phyloP scores from a whole-genome alignment of 1,284 basidiomycete species.

The Microbotryomycetes sp. region DNA sequence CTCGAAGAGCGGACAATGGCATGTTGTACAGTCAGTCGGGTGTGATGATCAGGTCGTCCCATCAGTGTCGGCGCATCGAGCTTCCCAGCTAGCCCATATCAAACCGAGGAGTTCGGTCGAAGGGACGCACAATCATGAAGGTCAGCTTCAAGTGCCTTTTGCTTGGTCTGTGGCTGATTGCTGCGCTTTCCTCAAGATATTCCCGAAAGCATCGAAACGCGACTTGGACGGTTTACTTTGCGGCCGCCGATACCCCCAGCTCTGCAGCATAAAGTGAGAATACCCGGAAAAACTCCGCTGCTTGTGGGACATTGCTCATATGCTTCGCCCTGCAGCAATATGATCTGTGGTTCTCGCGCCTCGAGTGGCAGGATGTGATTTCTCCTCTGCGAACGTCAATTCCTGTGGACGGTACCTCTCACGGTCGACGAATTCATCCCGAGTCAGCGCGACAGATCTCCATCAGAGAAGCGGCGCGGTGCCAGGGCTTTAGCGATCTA shows the following conservation, averaged over 20 bases:
- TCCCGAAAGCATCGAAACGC: background rate
- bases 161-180: too few species aligned
- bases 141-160: too few species aligned
- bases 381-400: background rate
- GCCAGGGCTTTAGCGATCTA: background rate
- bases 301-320: too few species aligned
- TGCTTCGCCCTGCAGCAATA: too few species aligned
- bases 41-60: background rate
- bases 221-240: background rate
- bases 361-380: background rate
- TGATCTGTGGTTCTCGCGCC: background rate
- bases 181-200: too few species aligned
- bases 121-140: background rate
- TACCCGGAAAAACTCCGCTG: too few species aligned
- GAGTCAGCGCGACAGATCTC: background rate
- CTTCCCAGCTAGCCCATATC: background rate
- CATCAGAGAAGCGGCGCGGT: background rate
- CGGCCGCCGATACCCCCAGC: background rate
- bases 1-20: background rate
- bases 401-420: background rate
- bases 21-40: background rate
- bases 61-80: background rate
- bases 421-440: background rate
- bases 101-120: background rate
- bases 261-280: background rate